Percentiles rank a stretch among this genome's conserved stretches.
Evolutionary conservation across 2,329 filamentous ascomycete species (phyloP).

Genomic region (Fusarium sp.): DNA sequence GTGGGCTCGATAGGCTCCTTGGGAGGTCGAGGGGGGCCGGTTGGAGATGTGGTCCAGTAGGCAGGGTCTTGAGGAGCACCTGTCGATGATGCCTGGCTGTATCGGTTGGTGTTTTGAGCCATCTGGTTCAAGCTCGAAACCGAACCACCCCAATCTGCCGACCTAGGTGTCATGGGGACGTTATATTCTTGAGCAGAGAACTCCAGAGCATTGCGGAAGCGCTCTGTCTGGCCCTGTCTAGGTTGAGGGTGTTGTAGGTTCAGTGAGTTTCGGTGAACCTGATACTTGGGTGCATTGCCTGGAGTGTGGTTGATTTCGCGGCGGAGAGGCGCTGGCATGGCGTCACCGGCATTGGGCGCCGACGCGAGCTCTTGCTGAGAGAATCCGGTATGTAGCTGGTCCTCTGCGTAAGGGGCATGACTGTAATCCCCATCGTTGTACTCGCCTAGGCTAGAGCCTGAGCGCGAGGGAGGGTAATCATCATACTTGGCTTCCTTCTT

Average conservation of each 20-base stretch:
- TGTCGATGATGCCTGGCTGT: conserved; percentile 56
- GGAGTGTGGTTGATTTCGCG: conserved; percentile 61
- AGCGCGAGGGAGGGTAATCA: conserved; percentile 73
- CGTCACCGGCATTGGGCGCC: conserved; percentile 32
- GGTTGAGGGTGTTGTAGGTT: conserved; percentile 85
- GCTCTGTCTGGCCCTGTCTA: conserved; percentile 75
- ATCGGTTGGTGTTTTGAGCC: conserved; percentile 56
- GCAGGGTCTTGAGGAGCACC: conserved; percentile 48
- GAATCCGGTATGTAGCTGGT: conserved; percentile 67
- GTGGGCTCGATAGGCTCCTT: conserved; percentile 66
- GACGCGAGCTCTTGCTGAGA: conserved; percentile 57
- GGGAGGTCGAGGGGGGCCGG: conserved; percentile 66
- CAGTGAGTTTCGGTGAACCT: conserved; percentile 81
- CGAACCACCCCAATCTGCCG: conserved; percentile 70
- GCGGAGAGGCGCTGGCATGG: conserved; percentile 45
- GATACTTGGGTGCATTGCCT: conserved; percentile 83
- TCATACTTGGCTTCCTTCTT: conserved; percentile 69
- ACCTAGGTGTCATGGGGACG: conserved; percentile 66
- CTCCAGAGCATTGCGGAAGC: conserved; percentile 78
- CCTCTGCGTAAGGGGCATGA: conserved; percentile 65
- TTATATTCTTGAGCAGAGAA: conserved; percentile 76
- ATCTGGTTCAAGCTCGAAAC: conserved; percentile 66
- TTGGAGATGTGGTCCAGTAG: conserved; percentile 56
- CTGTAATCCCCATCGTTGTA: conserved; percentile 68
- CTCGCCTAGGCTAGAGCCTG: conserved; percentile 76